phyloP scores from a whole-genome alignment of 441 rosid species.

The California macrophylla region DNA sequence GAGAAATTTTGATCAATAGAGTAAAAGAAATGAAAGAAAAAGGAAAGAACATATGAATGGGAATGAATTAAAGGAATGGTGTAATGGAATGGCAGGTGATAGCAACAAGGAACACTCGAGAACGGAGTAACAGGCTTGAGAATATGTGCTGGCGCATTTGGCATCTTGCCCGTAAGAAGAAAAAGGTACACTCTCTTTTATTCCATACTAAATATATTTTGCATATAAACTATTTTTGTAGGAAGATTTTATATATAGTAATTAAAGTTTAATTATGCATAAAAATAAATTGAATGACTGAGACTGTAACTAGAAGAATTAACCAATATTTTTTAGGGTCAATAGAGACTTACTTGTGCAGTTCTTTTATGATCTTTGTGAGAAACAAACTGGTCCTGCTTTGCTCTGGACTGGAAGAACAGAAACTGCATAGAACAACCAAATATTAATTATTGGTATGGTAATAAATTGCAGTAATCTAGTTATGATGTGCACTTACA shows the following conservation, averaged over 20 bases:
- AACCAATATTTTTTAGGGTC: background rate
- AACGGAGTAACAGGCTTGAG: slow-evolving; percentile 60
- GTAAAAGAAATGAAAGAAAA: background rate
- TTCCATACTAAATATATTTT: background rate
- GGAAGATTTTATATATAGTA: background rate
- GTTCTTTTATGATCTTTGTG: background rate
- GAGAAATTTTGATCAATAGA: background rate
- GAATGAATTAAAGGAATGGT: slow-evolving; percentile 7
- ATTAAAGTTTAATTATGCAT: background rate
- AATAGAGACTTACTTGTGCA: background rate
- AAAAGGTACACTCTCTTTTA: slow-evolving; percentile 30
- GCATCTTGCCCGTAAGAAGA: slow-evolving; percentile 66
- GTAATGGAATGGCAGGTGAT: slow-evolving; percentile 36
- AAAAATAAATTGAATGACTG: background rate
- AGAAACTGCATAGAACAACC: background rate
- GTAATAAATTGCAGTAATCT: background rate
- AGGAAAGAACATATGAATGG: slow-evolving; percentile 16
- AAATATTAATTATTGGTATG: background rate
- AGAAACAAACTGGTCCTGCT: background rate
- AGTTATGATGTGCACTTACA: slow-evolving; percentile 18
- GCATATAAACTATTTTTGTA: background rate
- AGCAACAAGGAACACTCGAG: slow-evolving; percentile 69
- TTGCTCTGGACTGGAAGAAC: no score
- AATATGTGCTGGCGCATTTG: slow-evolving; percentile 78
- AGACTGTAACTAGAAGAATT: background rate